Evolutionary conservation across 2,329 filamentous ascomycete genomes (phyloP), one percentile per base, ranked within the genome.

Genomic region (Talaromyces sp.): DNA sequence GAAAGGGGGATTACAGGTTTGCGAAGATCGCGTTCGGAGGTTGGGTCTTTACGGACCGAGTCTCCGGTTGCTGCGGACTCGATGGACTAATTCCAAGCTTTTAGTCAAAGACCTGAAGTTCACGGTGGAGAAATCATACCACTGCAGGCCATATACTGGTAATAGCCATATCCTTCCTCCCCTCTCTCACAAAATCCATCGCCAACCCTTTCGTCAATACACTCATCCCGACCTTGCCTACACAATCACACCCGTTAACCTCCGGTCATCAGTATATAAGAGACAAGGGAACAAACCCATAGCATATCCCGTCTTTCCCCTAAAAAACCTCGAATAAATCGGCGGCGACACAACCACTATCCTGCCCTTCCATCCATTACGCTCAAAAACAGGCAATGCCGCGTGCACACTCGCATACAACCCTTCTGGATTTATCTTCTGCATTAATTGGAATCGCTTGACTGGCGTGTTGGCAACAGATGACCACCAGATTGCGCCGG

Each of bases 221-320:
- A 71, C 86, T 90, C 92, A 96, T 96, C 52, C 83, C 90, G 3
- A 94, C 84, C 74, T 95, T 95, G 1, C 88, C 87, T 78, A 62
- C 62, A 7, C 22, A 19, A 16, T 1, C 45, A 5, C 45, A 13
- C 24, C 10, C 16, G n/a, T 52, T 31, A 31, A 31, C 1, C 1
- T 31, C 27, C 4, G 27, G 27, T 31, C 27, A 31, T 31, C 27
- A 31, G 3, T 1, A 31, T 3, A 31, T 8, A 6, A 31, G 27
- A 31, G 27, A 31, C 27, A 31, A 6, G 45, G 14, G 14, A 5
- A 69, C 73, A 69, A 68, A 68, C 83, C 84, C 77, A 87, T 85
- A 0, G 92, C 91, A 78, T 96, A 96, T 14, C 90, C 91, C 1
- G 91, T 91, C 83, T 96, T 96, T 11, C 92, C 92, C 24, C 90